Base-by-base conservation (phyloP, 2,329 filamentous ascomycete genomes). In the Ciborinia camelliae region DNA sequence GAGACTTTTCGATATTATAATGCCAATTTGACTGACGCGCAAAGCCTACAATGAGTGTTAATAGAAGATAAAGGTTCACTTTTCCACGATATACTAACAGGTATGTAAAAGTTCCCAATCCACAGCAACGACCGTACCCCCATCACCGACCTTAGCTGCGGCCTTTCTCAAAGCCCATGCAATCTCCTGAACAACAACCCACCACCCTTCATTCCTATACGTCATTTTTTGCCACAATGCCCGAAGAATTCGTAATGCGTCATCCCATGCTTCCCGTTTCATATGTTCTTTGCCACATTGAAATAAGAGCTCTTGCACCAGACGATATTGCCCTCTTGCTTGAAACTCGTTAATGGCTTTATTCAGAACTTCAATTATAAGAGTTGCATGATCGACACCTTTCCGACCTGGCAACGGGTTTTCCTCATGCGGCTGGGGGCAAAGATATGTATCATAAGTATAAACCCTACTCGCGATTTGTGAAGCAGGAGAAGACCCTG, bases 401-500 rank as follows among this genome's bases (percentile, higher is more conserved):
- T 68, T 52, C 51, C 74, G 68, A 4, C 81, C 80, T 26, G 77
- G 73, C 18, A 86, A 68, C 0, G 86, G 84, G 57, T 80, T 81
- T 70, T 89, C 86, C 68, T 86, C 79, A 67, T 86, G 79, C 1
- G 87, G 86, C 47, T 85, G 81, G 15, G 85, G 86, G 63, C 86
- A 89, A 77, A 90, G 81, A 73, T 89, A 90, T 1, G 83, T 86
- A 72, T 90, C 87, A 67, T 89, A 88, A 1, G 79, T 79, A 67
- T 86, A 86, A 0, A 81, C 79, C 60, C 82, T 84, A 69, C 78
- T 80, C 12, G 80, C 78, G 9, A 79, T 76, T 8, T 78, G 76
- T 4, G 81, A 79, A 20, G 80, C 79, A 6, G 80, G 76, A 4
- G 81, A 80, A 3, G 75, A 70, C 43, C 81, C 80, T 7, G 84